phyloP scores from a whole-genome alignment of 2,329 filamentous ascomycete species.

The Exophiala aquamarina region DNA sequence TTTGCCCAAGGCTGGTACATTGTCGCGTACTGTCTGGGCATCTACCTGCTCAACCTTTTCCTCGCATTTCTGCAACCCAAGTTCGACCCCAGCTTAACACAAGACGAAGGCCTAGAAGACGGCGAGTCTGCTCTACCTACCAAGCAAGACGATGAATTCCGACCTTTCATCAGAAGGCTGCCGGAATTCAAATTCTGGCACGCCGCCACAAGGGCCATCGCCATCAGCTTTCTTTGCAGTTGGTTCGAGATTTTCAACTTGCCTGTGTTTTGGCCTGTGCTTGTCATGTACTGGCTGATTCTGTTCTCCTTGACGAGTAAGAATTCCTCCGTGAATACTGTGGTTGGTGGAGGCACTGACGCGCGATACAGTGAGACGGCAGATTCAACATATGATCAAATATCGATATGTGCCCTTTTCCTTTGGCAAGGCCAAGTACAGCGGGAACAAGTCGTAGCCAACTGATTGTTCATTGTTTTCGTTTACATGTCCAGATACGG shows the following conservation, averaged over 20 bases:
- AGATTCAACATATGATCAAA: constrained; percentile 99
- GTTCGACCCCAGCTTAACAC: constrained; percentile 94
- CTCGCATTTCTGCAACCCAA: constrained; percentile 97
- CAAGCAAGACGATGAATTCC: constrained; percentile 96
- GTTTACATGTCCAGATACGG: too few species aligned
- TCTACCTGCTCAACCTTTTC: constrained; percentile 98
- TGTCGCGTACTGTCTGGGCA: constrained; percentile 94
- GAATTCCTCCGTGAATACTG: constrained; percentile 38
- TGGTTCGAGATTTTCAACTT: constrained; percentile 96
- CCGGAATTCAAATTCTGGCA: constrained; percentile 99
- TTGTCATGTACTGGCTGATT: constrained; percentile 99
- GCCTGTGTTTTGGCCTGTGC: constrained; percentile 97
- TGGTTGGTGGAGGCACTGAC: background rate
- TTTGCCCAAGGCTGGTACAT: constrained; percentile 98
- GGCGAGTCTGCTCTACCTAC: constrained; percentile 78
- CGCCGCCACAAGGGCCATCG: constrained; percentile 82
- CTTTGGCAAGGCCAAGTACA: constrained; percentile 82
- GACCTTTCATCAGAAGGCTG: constrained; percentile 90
- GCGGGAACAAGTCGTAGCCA: constrained; percentile 25
- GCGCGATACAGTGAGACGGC: constrained; percentile 75
- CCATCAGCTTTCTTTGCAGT: constrained; percentile 80
- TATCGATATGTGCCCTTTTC: constrained; percentile 97
- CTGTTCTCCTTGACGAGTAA: constrained; percentile 91
- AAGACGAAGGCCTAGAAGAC: constrained; percentile 96
- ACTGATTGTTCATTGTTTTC: background rate